Evolutionary conservation across 2,329 filamentous ascomycete species (phyloP).

Genomic region (Trichophaea hybrida): DNA sequence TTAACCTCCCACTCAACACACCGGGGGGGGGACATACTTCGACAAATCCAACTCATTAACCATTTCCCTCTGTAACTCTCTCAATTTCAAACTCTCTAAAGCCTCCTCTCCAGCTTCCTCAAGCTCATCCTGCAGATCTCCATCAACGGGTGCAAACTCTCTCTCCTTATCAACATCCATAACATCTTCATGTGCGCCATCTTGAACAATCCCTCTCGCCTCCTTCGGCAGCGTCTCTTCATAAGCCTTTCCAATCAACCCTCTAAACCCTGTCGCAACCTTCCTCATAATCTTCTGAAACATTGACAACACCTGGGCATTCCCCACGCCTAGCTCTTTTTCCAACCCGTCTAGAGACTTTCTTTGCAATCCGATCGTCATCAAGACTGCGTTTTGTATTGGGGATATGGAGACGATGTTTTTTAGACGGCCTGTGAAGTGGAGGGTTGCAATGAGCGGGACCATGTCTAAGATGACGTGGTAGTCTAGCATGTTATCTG

Average conservation of each 20-base stretch:
- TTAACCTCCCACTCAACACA: conserved; percentile 1
- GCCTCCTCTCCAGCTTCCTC: conserved; percentile 70
- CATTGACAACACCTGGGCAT: conserved; percentile 79
- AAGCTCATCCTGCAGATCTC: conserved; percentile 64
- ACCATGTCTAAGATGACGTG: conserved; percentile 92
- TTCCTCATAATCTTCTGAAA: conserved; percentile 94
- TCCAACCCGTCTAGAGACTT: conserved; percentile 73
- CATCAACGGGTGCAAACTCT: conserved; percentile 54
- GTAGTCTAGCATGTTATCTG: conserved; percentile 94
- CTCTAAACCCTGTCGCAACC: conserved; percentile 62
- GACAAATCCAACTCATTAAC: conserved; percentile 85
- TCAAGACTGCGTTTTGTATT: conserved; percentile 73
- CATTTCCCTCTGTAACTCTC: conserved; percentile 68
- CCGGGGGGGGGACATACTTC: conserved; percentile 43
- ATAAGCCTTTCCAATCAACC: conserved; percentile 58
- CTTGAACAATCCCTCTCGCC: conserved; percentile 35
- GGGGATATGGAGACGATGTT: conserved; percentile 54
- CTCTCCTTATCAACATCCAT: conserved; percentile 47
- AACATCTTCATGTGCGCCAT: conserved; percentile 38
- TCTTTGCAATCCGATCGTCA: conserved; percentile 81
- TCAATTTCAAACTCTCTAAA: conserved; percentile 43
- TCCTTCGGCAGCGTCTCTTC: conserved; percentile 49
- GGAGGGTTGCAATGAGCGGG: conserved; percentile 64
- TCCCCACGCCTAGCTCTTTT: conserved; percentile 58
- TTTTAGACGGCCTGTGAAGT: conserved; percentile 66